A percentile compares a stretch with the other conserved stretches of the same genome.
phyloP scores from a whole-genome alignment of 2,329 filamentous ascomycete species.

The Colletotrichum simmondsii region DNA sequence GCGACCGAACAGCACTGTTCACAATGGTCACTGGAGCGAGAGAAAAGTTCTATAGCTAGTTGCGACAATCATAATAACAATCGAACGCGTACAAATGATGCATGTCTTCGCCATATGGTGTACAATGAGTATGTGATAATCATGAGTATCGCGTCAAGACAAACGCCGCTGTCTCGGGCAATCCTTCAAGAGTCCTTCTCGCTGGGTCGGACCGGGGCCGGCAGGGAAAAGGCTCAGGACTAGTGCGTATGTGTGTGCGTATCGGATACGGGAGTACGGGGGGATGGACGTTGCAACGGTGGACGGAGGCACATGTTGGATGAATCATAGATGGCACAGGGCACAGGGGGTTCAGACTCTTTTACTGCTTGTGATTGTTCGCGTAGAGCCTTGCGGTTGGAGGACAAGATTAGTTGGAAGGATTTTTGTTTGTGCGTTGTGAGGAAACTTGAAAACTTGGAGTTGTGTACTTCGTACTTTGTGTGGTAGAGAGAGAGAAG shows the following conservation, averaged over 20 bases:
- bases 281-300: neutral
- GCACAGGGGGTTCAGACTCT: neutral
- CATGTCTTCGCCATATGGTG: neutral
- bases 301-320: neutral
- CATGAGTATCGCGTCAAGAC: neutral
- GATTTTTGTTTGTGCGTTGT: neutral
- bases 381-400: neutral
- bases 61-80: constrained; percentile 6
- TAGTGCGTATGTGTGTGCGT: neutral
- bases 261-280: neutral
- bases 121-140: neutral
- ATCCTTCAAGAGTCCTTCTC: neutral
- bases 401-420: neutral
- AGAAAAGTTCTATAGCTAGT: neutral
- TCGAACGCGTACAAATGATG: constrained; percentile 12
- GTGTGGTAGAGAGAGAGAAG: too few relatives aligned
- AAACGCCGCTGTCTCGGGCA: neutral
- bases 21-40: neutral
- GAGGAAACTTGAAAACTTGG: neutral
- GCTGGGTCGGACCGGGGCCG: neutral
- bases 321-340: too few relatives aligned
- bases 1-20: neutral
- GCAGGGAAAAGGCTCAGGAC: neutral
- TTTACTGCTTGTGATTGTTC: neutral
- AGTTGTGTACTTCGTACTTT: too few relatives aligned